A percentile compares a stretch with the other conserved stretches of the same genome.
phyloP scores from a whole-genome alignment of 345 rosid genomes.

The Atalantia buxifolia region DNA sequence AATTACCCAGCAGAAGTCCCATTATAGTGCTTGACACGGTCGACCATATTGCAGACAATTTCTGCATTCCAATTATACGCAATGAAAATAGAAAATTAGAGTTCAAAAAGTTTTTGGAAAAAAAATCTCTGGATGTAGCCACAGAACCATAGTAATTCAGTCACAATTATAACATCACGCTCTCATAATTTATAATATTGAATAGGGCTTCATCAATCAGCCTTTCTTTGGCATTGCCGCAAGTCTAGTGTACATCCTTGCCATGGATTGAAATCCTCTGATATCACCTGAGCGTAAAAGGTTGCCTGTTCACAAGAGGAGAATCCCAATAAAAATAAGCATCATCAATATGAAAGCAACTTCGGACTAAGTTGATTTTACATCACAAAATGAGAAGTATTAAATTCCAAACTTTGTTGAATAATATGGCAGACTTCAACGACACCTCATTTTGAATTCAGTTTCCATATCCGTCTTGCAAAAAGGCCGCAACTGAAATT shows the following conservation, averaged over 20 bases:
- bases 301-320: conserved; percentile 50
- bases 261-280: conserved; percentile 97
- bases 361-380: not conserved
- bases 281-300: conserved; percentile 87
- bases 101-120: not conserved
- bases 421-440: not conserved
- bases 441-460: not conserved
- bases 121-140: not conserved
- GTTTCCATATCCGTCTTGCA: not conserved
- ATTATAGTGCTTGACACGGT: not conserved
- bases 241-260: conserved; percentile 85
- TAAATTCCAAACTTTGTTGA: not conserved
- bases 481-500: not conserved
- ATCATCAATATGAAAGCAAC: not conserved
- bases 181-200: not conserved
- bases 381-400: not conserved
- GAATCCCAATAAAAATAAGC: not conserved
- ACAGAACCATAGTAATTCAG: not conserved
- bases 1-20: not conserved
- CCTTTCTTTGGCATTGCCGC: conserved; percentile 96
- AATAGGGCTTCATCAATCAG: conserved; percentile 22
- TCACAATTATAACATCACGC: not conserved
- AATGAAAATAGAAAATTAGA: too few species aligned
- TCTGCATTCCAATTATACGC: not conserved
- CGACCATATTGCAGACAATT: not conserved